These are phyloP conservation scores for Claviceps fusiformis DNA, from an alignment of 2,329 filamentous ascomycete species.

Conservation along the genomic window DNA sequence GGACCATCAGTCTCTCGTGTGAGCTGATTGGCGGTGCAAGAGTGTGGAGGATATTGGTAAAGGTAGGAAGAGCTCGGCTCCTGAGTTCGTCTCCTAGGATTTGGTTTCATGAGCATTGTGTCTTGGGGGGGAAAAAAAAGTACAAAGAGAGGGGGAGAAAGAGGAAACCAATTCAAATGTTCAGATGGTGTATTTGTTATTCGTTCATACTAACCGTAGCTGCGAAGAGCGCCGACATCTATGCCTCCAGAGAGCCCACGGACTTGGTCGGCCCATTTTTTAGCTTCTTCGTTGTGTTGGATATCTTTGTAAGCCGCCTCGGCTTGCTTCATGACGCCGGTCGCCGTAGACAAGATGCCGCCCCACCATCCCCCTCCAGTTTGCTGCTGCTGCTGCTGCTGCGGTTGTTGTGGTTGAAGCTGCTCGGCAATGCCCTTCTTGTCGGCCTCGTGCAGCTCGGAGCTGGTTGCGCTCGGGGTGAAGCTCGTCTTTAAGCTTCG, in stretches of 20 bases:
- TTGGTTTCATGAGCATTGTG: not conserved
- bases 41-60: conserved; percentile 87
- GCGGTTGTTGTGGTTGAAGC: conserved; percentile 8
- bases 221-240: conserved; percentile 64
- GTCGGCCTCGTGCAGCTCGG: conserved; percentile 44
- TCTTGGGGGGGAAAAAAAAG: not conserved
- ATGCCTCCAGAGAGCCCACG: conserved; percentile 39
- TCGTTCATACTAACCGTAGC: conserved; percentile 18
- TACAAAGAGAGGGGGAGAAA: no score
- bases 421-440: conserved; percentile 36
- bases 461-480: conserved; percentile 53
- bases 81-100: conserved; percentile 68
- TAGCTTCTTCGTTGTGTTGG: conserved; percentile 89
- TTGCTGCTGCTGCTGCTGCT: conserved; percentile 16
- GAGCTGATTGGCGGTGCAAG: conserved; percentile 92
- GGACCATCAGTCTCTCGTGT: conserved; percentile 91
- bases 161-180: not conserved
- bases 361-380: conserved; percentile 76
- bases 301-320: conserved; percentile 91
- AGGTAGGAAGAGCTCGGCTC: conserved; percentile 79
- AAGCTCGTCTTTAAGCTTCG: conserved; percentile 58
- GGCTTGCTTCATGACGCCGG: conserved; percentile 80
- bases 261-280: conserved; percentile 90
- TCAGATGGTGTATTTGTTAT: not conserved
- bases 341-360: conserved; percentile 68